Evolutionary conservation across 352 stramenopile genomes (phyloP), one percentile per base, ranked within the genome.

Genomic region (Pythium plurisporium): DNA sequence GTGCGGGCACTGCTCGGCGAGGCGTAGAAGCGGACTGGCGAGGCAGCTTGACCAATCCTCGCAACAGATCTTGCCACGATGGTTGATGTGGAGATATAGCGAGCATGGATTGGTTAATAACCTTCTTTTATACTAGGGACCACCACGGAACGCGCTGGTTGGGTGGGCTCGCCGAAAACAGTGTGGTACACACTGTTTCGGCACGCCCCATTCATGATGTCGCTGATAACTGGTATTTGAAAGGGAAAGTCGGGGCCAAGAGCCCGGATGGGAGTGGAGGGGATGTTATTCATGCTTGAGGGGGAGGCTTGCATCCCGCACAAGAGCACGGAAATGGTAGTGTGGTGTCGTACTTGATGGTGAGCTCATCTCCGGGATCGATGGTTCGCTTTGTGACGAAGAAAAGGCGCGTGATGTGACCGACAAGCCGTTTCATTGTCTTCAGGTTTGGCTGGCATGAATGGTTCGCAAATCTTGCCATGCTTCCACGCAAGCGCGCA

Each of bases 71-170:
- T 52, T 40, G 37, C 22, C 37, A 26, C 17, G 42, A 54, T 41
- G 41, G 48, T 54, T 64, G 58, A 65, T 60, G 58, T 60, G 58
- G 58, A 65, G 49, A 26, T 60, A 65, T 56, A 14, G 14, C 15
- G 1, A 1, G 1, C 4, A 23, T 17, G 9, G 0, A 64, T 64
- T 64, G 38, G 56, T 12, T 45, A 57, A 58, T 57, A 64, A n/a
- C n/a, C n/a, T n/a, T n/a, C n/a, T n/a, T n/a, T 29, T 40, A 14
- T 17, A 40, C 34, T 40, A 40, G 34, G 34, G 10, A 17, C 34
- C 34, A 40, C 34, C 34, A 40, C 34, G 34, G 34, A 40, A 40
- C 34, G 34, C 19, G 34, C 34, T 40, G 34, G 34, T 17, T 20
- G 19, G 30, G 30, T 40, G 34, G 34, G 34, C 34, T 40, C 34